Evolutionary conservation across 768 basidiomycete species (phyloP), one percentile per base, ranked within the genome.

Genomic region (Pholiota microspora): DNA sequence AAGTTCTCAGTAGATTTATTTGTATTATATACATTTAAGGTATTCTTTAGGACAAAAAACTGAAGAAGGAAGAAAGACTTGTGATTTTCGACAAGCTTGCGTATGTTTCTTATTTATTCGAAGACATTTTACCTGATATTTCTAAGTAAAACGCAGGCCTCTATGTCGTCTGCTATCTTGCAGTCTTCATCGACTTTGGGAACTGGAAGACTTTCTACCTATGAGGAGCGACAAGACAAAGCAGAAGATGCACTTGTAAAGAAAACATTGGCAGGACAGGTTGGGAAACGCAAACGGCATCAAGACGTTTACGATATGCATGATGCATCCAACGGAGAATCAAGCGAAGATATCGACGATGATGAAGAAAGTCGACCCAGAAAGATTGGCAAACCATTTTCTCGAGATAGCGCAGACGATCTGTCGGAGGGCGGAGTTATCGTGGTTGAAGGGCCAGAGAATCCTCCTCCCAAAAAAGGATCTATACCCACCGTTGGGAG

Each of bases 171-270:
- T 24, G 66, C 86, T 12, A 67, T 80, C 18, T 74, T 97, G 23
- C 84, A 89, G 46, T 86, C 92, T 0, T 93, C 94, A 15, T 82
- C 94, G 6, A 88, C 86, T 1, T 81, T 97, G 51, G 93, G 94
- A 13, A 87, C 92, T 1, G 88, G 88, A 10, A 86, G 79, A 63
- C 64, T 74, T 2, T 64, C 69, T 2, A 88, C 89, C 2, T 80
- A 85, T 57, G 78, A 82, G 35, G 82, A 88, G 46, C 78, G 73
- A 3, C 64, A 81, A 23, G 85, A 85, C 23, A 80, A 74, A 57
- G 63, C 70, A 6, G 88, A 90, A 63, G 82, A 90, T 57, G 74
- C 78, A 45, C 76, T 82, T 44, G 73, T 84, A 53, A 77, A 80
- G 32, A 78, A 78, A 50, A 71, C 77, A 15, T 59, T 88, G 51